Evolutionary conservation across 345 rosid species (phyloP).

Genomic region (Limnanthes douglasii): DNA sequence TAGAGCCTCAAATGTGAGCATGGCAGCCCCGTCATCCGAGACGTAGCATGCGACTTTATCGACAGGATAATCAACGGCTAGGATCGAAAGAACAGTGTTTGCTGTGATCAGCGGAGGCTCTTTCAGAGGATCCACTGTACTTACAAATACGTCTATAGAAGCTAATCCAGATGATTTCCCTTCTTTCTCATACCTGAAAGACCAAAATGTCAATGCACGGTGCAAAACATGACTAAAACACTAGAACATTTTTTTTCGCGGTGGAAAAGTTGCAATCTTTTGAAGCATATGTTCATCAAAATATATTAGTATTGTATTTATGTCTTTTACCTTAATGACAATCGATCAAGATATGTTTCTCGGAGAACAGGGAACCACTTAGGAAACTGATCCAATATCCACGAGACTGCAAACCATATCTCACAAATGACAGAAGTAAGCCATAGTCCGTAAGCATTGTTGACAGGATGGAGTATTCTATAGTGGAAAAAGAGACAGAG

Average conservation of each 20-base stretch:
- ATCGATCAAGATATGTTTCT: constrained; percentile 82
- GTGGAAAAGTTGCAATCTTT: neutral
- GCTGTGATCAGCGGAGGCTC: constrained; percentile 93
- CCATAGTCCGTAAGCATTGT: constrained; percentile 71
- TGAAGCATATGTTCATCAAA: no score
- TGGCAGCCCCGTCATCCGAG: constrained; percentile 94
- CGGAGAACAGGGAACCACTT: constrained; percentile 74
- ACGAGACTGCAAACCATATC: constrained; percentile 91
- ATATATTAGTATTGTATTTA: no score
- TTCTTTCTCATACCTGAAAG: constrained; percentile 64
- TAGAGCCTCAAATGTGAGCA: constrained; percentile 91
- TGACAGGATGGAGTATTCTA: constrained; percentile 74
- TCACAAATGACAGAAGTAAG: constrained; percentile 76
- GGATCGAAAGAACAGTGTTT: constrained; percentile 86
- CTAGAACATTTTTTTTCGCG: neutral
- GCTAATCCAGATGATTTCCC: constrained; percentile 63
- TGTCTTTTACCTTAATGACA: constrained; percentile 35
- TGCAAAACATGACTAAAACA: neutral
- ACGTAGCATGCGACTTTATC: constrained; percentile 87
- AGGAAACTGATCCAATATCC: constrained; percentile 92
- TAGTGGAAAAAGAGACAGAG: constrained; percentile 83
- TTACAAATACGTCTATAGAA: constrained; percentile 59
- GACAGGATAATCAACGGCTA: constrained; percentile 81
- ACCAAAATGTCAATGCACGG: neutral
- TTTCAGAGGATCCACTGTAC: constrained; percentile 87